These are phyloP conservation scores for Zostera marina DNA, from an alignment of 116 monocot species.

Conservation along the genomic window DNA sequence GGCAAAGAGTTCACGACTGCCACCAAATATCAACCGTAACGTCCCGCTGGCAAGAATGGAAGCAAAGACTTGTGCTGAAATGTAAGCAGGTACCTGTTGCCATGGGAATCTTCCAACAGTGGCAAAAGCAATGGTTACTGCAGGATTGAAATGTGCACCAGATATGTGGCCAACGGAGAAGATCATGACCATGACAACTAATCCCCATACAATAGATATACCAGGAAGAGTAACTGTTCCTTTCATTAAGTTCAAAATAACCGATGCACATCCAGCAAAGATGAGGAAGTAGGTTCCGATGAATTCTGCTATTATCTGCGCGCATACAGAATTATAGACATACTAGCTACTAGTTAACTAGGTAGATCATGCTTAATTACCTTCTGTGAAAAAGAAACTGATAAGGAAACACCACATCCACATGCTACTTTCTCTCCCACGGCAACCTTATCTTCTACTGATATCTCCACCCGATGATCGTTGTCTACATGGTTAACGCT, in stretches of 20 bases:
- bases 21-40: conserved; percentile 59
- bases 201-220: conserved; percentile 47
- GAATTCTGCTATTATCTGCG: conserved; percentile 56
- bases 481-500: too few relatives aligned
- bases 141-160: conserved; percentile 13
- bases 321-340: too few relatives aligned
- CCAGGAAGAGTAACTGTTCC: conserved; percentile 41
- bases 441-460: too few relatives aligned
- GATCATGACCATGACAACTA: conserved; percentile 21
- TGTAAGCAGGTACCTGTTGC: conserved; percentile 40
- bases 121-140: conserved; percentile 12
- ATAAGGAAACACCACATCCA: too few relatives aligned
- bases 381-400: too few relatives aligned
- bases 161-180: conserved; percentile 10
- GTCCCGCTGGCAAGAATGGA: conserved; percentile 69
- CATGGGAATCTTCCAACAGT: conserved; percentile 10
- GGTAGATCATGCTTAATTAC: too few relatives aligned
- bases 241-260: conserved; percentile 58
- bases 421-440: too few relatives aligned
- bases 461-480: too few relatives aligned
- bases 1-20: conserved; percentile 62
- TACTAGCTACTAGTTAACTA: too few relatives aligned
- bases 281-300: conserved; percentile 77
- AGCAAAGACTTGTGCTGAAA: conserved; percentile 48
- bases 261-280: conserved; percentile 48